Evolutionary conservation across 2,329 filamentous ascomycete genomes (phyloP).

Genomic region (Beauveria sp.): DNA sequence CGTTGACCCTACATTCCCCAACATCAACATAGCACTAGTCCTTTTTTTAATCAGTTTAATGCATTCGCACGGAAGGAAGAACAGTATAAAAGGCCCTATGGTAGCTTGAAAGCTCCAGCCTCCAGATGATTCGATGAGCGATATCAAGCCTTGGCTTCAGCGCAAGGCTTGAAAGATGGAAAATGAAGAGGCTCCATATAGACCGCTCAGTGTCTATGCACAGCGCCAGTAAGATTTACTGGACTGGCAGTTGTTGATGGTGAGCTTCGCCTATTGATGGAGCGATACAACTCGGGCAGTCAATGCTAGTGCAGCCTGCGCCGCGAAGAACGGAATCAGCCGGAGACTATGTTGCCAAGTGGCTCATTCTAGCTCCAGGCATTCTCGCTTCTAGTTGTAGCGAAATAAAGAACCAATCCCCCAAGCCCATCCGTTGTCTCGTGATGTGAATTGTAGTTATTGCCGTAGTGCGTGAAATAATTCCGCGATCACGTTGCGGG

Average conservation of each 20-base stretch:
- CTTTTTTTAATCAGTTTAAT: constrained; percentile 31
- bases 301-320: constrained; percentile 10
- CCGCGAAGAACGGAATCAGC: background rate
- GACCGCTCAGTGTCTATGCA: background rate
- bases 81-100: constrained; percentile 38
- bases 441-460: background rate
- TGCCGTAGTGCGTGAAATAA: background rate
- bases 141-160: background rate
- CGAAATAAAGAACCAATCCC: constrained; percentile 8
- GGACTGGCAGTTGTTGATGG: background rate
- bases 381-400: constrained; percentile 7
- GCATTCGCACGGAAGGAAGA: constrained; percentile 21
- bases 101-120: constrained; percentile 62
- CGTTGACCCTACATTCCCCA: constrained; percentile 14
- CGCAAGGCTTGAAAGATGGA: background rate
- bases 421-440: background rate
- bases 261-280: constrained; percentile 4
- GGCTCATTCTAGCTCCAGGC: background rate
- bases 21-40: constrained; percentile 26
- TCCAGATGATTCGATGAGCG: constrained; percentile 18
- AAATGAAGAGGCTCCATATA: constrained; percentile 10
- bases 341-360: constrained; percentile 4
- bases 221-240: background rate
- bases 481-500: background rate
- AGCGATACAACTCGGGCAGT: constrained; percentile 10